Percentiles rank a stretch among this genome's conserved stretches.
These are phyloP conservation scores for Cicer bijugum DNA, from an alignment of 306 rosid species.

Conservation along the genomic window DNA sequence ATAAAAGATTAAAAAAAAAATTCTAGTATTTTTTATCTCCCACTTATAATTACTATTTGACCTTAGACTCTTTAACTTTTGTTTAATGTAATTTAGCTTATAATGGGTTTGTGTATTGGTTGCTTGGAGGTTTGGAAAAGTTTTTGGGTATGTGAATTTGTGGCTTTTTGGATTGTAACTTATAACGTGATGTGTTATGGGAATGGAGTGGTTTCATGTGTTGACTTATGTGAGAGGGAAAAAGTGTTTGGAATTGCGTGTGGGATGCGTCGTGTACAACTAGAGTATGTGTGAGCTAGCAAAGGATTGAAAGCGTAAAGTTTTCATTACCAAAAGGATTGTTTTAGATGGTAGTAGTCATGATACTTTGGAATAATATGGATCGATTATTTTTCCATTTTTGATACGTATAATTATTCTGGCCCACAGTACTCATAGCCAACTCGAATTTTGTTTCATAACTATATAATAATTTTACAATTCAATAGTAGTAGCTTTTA, in stretches of 20 bases:
- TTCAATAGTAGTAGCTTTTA: slow-evolving; percentile 1
- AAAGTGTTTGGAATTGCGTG: slow-evolving; percentile 54
- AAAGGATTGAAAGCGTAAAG: slow-evolving; percentile 32
- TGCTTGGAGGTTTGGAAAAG: slow-evolving; percentile 20
- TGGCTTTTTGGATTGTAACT: slow-evolving; percentile 24
- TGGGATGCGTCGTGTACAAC: slow-evolving; percentile 50
- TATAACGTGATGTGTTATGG: slow-evolving; percentile 38
- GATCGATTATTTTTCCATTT: slow-evolving; percentile 35
- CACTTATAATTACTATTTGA: too few relatives aligned
- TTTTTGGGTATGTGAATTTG: slow-evolving; percentile 19
- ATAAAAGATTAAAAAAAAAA: too few relatives aligned
- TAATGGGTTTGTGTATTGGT: slow-evolving; percentile 1
- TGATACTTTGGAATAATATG: slow-evolving; percentile 37
- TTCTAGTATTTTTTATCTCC: too few relatives aligned
- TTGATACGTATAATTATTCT: neutral
- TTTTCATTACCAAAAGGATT: slow-evolving; percentile 49
- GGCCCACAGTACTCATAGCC: slow-evolving; percentile 45
- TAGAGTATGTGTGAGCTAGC: slow-evolving; percentile 37
- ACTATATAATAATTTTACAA: slow-evolving; percentile 3
- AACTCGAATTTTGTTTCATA: slow-evolving; percentile 41
- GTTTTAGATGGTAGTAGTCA: slow-evolving; percentile 43
- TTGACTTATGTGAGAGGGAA: slow-evolving; percentile 52
- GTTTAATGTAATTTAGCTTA: too few relatives aligned
- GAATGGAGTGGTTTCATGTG: slow-evolving; percentile 29
- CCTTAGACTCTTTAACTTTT: too few relatives aligned